Conservation (phyloP, 148 eudicot species). For the Rheum nobile region DNA sequence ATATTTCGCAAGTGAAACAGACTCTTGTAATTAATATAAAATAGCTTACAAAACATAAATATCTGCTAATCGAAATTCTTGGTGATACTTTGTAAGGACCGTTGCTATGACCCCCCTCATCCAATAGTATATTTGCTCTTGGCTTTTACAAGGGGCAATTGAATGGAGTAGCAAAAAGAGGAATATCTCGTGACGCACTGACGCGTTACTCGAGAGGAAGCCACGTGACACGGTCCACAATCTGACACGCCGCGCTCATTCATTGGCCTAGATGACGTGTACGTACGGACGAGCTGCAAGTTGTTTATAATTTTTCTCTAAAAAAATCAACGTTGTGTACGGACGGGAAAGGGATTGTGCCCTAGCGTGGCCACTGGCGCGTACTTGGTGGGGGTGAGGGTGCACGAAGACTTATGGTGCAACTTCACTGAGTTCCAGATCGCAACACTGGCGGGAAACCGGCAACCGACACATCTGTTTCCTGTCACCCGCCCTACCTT, state of each 20-base stretch:
- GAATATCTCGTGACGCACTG: not conserved
- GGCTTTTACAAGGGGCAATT: not conserved
- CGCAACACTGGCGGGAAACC: not conserved
- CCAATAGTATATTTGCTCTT: not conserved
- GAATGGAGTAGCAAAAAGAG: not conserved
- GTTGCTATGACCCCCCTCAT: too few relatives aligned
- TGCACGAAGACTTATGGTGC: not conserved
- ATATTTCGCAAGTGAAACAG: too few relatives aligned
- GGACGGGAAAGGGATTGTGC: not conserved
- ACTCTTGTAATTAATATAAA: too few relatives aligned
- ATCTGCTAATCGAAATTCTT: not conserved
- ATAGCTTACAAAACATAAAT: too few relatives aligned
- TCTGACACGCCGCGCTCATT: not conserved
- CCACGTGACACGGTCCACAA: not conserved
- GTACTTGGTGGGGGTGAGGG: not conserved
- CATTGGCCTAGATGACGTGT: not conserved
- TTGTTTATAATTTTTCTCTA: too few relatives aligned
- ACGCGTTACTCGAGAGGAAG: not conserved
- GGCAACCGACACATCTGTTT: conserved; percentile 6
- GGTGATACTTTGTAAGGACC: not conserved
- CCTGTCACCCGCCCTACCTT: not conserved
- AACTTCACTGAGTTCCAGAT: not conserved
- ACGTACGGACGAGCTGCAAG: not conserved
- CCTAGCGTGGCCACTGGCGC: not conserved
- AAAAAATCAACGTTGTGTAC: not conserved